These are phyloP conservation scores for Anisodus tanguticus DNA, from an alignment of 257 asterid species.

Conservation along the genomic window DNA sequence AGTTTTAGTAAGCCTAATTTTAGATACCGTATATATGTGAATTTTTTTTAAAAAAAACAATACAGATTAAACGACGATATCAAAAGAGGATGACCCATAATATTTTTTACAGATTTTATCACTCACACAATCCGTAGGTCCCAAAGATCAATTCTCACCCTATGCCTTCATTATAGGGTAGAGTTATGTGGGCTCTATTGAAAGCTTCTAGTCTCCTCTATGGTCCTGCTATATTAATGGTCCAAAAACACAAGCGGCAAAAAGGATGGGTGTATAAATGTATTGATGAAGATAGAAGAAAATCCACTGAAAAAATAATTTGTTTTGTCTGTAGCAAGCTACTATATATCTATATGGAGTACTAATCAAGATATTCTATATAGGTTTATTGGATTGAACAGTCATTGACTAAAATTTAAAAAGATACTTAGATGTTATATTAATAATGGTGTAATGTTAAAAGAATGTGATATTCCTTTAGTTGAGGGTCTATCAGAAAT, in stretches of 20 bases:
- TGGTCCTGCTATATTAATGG: conserved; percentile 23
- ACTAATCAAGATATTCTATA: no score
- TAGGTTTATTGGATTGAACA: no score
- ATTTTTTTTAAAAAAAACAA: no score
- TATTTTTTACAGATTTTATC: background rate
- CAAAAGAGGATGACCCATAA: no score
- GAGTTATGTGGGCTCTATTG: background rate
- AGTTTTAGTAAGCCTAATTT: no score
- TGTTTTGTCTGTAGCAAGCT: conserved; percentile 11
- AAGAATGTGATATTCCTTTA: no score
- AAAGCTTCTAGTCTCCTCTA: conserved; percentile 13
- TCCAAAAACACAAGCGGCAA: background rate
- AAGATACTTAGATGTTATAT: no score
- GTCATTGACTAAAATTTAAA: no score
- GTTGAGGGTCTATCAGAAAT: no score
- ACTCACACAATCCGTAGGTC: background rate
- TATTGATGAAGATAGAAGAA: conserved; percentile 6
- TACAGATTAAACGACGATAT: no score
- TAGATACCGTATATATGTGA: no score
- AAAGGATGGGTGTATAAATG: background rate
- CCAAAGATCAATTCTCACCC: background rate
- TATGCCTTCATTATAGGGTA: background rate
- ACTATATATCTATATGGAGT: background rate
- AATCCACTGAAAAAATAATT: background rate
- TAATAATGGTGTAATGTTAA: no score